phyloP scores from a whole-genome alignment of 2,329 filamentous ascomycete species.

The Tothia fuscella region DNA sequence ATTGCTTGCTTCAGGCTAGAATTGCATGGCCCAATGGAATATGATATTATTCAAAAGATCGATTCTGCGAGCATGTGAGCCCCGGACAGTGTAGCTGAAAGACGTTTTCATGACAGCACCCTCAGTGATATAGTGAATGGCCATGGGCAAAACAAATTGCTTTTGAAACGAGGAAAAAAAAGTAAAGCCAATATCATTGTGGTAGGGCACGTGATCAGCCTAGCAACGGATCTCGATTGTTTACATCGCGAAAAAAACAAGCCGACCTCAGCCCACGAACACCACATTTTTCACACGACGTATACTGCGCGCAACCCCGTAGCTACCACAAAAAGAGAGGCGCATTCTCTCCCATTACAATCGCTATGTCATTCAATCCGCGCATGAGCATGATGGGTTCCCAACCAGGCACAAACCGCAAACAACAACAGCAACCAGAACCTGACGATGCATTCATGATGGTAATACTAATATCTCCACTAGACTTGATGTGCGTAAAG shows the following conservation, averaged over 20 bases:
- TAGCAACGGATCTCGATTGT: no score
- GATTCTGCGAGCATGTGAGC: no score
- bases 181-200: no score
- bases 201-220: no score
- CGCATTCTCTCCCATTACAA: neutral
- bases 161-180: no score
- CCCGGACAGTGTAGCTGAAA: no score
- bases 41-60: no score
- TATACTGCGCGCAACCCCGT: neutral
- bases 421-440: conserved; percentile 25
- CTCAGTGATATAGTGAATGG: no score
- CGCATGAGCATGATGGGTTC: conserved; percentile 39
- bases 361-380: conserved; percentile 34
- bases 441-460: conserved; percentile 41
- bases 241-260: neutral
- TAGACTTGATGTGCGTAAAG: neutral
- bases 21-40: no score
- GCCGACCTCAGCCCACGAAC: neutral
- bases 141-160: no score
- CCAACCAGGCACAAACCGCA: conserved; percentile 28
- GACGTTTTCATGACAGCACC: no score
- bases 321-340: neutral
- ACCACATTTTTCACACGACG: neutral
- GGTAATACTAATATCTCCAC: conserved; percentile 21
- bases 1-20: no score